Conservation (phyloP, 2,329 filamentous ascomycete species). For the Lasiodiplodia sp. region DNA sequence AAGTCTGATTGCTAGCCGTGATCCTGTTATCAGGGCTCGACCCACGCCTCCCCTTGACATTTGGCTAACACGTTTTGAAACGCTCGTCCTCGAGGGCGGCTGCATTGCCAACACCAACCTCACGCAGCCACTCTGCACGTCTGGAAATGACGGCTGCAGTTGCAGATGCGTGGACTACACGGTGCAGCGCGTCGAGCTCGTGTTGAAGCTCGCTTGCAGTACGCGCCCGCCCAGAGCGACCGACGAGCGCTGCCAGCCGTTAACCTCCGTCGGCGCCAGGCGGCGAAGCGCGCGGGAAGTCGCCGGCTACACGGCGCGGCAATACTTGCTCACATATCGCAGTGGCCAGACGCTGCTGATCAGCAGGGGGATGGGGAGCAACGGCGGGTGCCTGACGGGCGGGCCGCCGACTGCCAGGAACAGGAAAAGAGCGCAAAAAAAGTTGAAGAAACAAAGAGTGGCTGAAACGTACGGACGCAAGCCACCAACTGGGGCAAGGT, state of each 20-base stretch:
- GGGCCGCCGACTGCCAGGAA: slow-evolving; percentile 6
- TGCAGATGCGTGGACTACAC: background rate
- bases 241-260: slow-evolving; percentile 10
- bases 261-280: background rate
- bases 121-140: slow-evolving; percentile 3
- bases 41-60: slow-evolving; percentile 16
- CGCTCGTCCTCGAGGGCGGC: background rate
- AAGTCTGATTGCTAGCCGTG: slow-evolving; percentile 14
- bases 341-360: background rate
- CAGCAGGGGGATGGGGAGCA: background rate
- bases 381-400: background rate
- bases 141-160: background rate
- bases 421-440: slow-evolving; percentile 9
- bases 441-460: background rate
- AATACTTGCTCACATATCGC: background rate
- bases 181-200: background rate
- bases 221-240: background rate
- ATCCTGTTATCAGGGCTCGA: slow-evolving; percentile 6
- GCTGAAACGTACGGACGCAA: slow-evolving; percentile 9
- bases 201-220: slow-evolving; percentile 3
- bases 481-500: background rate
- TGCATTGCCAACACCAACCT: slow-evolving; percentile 1
- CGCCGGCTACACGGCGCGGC: slow-evolving; percentile 8
- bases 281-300: slow-evolving; percentile 21
- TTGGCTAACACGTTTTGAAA: slow-evolving; percentile 11